Percentiles rank a stretch among this genome's conserved stretches.
phyloP scores from a whole-genome alignment of 2,329 filamentous ascomycete species.

The Leptographium lundbergii region DNA sequence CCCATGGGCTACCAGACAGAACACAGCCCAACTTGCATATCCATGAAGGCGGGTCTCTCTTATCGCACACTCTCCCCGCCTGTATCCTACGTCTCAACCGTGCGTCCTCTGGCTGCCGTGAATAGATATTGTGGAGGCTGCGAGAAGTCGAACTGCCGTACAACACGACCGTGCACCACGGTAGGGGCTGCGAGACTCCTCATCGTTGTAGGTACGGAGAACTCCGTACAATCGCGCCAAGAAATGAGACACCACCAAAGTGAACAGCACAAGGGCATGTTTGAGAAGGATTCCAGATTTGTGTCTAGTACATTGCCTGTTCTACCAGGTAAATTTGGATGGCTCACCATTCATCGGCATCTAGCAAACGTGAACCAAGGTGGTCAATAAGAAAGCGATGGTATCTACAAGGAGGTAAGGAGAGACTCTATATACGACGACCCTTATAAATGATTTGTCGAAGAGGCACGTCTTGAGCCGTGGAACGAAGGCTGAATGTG shows the following conservation, averaged over 20 bases:
- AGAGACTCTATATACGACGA: too few relatives aligned
- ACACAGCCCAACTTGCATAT: not conserved
- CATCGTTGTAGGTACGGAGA: not conserved
- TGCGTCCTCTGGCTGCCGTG: not conserved
- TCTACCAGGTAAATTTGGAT: not conserved
- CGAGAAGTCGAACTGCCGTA: not conserved
- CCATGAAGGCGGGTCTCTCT: not conserved
- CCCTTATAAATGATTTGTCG: too few relatives aligned
- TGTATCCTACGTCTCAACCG: not conserved
- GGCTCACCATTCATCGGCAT: too few relatives aligned
- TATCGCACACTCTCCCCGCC: not conserved
- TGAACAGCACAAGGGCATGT: not conserved
- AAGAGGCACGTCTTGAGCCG: too few relatives aligned
- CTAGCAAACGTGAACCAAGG: too few relatives aligned
- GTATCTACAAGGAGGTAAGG: too few relatives aligned
- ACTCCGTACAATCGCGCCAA: not conserved
- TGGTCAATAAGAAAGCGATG: too few relatives aligned
- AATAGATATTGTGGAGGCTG: not conserved
- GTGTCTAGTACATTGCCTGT: not conserved
- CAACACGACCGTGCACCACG: not conserved
- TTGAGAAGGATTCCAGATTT: not conserved
- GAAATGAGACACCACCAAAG: not conserved
- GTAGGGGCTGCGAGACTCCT: not conserved
- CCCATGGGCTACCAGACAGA: not conserved
- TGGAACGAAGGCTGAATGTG: too few relatives aligned